Percentiles rank a stretch among this genome's conserved stretches.
These are phyloP conservation scores for Eucalyptus polybractea DNA, from an alignment of 345 rosid species.

Conservation along the genomic window DNA sequence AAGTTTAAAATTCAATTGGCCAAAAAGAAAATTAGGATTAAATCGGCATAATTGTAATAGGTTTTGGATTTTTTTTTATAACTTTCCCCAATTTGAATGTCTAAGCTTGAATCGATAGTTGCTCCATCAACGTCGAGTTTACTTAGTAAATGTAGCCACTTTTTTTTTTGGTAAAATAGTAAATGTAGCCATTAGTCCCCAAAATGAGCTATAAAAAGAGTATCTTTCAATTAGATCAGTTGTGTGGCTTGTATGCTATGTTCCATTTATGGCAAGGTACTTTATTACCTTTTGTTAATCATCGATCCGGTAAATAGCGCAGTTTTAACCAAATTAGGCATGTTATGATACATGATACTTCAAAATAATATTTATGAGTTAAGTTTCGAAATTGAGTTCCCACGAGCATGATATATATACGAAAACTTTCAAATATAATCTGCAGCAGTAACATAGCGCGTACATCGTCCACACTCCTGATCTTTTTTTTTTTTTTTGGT, in stretches of 20 bases:
- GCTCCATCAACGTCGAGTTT: not conserved
- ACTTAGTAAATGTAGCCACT: not conserved
- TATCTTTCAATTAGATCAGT: not conserved
- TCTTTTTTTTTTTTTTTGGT: not conserved
- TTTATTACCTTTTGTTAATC: not conserved
- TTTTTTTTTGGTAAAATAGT: not conserved
- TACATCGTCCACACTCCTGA: not conserved
- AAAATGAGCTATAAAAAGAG: not conserved
- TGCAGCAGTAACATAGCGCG: not conserved
- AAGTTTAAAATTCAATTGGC: rapidly evolving
- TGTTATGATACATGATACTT: not conserved
- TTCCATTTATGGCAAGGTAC: not conserved
- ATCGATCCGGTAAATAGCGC: not conserved
- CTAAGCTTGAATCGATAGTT: not conserved
- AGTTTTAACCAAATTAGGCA: not conserved
- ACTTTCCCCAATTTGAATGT: not conserved
- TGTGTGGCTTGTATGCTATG: not conserved
- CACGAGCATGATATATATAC: not conserved
- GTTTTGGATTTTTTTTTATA: rapidly evolving
- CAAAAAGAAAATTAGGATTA: rapidly evolving
- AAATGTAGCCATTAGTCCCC: not conserved
- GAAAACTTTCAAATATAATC: not conserved
- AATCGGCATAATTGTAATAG: rapidly evolving
- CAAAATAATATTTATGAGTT: not conserved
- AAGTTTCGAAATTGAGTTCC: not conserved